These are phyloP conservation scores for Suillus subaureus DNA, from an alignment of 768 basidiomycete species.

Conservation along the genomic window DNA sequence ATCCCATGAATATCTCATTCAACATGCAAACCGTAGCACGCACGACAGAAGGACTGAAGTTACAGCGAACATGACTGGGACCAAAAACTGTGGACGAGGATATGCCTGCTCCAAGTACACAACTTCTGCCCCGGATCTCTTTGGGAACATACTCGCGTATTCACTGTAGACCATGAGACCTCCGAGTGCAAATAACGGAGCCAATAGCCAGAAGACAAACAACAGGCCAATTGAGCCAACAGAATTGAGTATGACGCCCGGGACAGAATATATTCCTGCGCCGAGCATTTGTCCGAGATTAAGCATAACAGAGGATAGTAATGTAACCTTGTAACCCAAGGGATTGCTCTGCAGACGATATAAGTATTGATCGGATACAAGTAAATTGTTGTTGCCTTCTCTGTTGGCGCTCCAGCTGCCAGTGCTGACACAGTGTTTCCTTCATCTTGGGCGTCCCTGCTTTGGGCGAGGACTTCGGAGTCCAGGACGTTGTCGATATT, in stretches of 20 bases:
- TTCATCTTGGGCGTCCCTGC: neutral
- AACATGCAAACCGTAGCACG: conserved; percentile 7
- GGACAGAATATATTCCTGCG: conserved; percentile 11
- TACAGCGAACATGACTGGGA: conserved; percentile 47
- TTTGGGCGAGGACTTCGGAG: neutral
- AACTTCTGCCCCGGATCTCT: conserved; percentile 51
- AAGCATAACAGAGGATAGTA: conserved; percentile 9
- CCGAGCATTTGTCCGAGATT: conserved; percentile 10
- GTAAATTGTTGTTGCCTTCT: conserved; percentile 1
- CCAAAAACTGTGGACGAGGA: conserved; percentile 28
- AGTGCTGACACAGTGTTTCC: neutral
- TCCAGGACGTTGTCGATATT: neutral
- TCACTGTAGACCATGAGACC: conserved; percentile 37
- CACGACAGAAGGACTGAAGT: conserved; percentile 27
- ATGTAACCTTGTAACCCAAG: conserved; percentile 11
- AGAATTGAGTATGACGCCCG: conserved; percentile 6
- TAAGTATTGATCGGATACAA: neutral
- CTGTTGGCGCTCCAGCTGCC: conserved; percentile 2
- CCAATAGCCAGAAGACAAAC: conserved; percentile 4
- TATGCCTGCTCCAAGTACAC: conserved; percentile 42
- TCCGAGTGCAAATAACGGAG: conserved; percentile 8
- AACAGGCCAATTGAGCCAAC: conserved; percentile 8
- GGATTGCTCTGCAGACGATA: conserved; percentile 1
- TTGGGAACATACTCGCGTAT: conserved; percentile 49
- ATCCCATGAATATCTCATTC: neutral